Evolutionary conservation across 1,284 basidiomycete genomes (phyloP).

Genomic region (Malassezia caprae): DNA sequence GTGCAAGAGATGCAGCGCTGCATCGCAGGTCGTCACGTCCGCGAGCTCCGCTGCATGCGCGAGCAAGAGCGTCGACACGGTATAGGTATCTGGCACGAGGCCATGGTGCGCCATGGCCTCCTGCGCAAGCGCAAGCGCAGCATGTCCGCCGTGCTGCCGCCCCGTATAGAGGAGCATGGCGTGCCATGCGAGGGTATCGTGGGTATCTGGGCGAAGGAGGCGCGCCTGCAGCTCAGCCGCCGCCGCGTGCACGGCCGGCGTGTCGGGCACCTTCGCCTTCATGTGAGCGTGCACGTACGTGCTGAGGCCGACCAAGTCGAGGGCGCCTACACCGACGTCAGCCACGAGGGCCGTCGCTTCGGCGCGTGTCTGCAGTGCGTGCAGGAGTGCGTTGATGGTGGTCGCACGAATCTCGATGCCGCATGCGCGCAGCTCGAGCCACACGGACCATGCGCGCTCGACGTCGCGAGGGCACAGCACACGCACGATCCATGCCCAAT

Average conservation of each 20-base stretch:
- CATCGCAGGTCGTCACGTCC: slow-evolving; percentile 25
- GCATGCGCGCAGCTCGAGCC: slow-evolving; percentile 6
- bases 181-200: slow-evolving; percentile 12
- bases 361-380: background rate
- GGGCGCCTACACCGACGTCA: background rate
- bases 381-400: background rate
- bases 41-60: slow-evolving; percentile 7
- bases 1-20: slow-evolving; percentile 23
- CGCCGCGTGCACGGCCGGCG: background rate
- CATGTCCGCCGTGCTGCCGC: slow-evolving; percentile 6
- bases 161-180: slow-evolving; percentile 22
- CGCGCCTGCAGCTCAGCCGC: slow-evolving; percentile 11
- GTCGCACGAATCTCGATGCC: slow-evolving; percentile 2
- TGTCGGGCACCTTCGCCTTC: background rate
- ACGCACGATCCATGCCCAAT: slow-evolving; percentile 23
- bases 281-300: background rate
- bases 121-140: slow-evolving; percentile 16
- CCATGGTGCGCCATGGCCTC: slow-evolving; percentile 4
- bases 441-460: slow-evolving; percentile 12
- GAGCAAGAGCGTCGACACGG: slow-evolving; percentile 16
- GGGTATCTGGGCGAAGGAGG: background rate
- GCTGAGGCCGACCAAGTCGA: slow-evolving; percentile 7
- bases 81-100: background rate
- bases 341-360: background rate
- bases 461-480: slow-evolving; percentile 6